A percentile compares a stretch with the other conserved stretches of the same genome.
These are phyloP conservation scores for Paragyromitra xinjiangensis DNA, from an alignment of 495 filamentous ascomycete species.

Conservation along the genomic window DNA sequence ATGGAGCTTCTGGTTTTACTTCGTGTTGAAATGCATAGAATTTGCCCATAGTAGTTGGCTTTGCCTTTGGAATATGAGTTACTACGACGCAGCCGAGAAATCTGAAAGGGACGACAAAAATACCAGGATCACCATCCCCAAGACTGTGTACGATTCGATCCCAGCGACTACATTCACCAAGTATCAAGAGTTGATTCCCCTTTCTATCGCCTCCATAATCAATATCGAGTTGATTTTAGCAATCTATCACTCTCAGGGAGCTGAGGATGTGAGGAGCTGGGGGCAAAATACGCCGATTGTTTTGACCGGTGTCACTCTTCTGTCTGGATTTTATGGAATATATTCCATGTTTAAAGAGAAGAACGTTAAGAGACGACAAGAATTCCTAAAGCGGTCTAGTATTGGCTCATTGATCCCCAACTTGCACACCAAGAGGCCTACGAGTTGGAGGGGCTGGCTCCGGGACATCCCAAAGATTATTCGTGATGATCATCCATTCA, in stretches of 20 bases:
- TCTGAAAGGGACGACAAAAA: not conserved
- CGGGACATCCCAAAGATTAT: not conserved
- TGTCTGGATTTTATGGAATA: not conserved
- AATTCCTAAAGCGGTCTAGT: not conserved
- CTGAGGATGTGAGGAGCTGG: not conserved
- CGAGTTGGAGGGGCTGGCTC: not conserved
- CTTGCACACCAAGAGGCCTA: not conserved
- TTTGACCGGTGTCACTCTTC: not conserved
- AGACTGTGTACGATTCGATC: slow-evolving; percentile 19
- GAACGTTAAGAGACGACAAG: not conserved
- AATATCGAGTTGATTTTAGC: slow-evolving; percentile 12
- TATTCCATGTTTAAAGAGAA: slow-evolving; percentile 5
- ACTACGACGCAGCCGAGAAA: slow-evolving; percentile 20
- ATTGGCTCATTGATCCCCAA: not conserved
- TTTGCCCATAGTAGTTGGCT: slow-evolving; percentile 4
- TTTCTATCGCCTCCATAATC: not conserved
- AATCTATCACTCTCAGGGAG: not conserved
- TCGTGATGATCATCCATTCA: not conserved
- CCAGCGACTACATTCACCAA: slow-evolving; percentile 30
- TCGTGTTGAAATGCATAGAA: not conserved
- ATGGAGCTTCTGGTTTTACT: slow-evolving; percentile 8
- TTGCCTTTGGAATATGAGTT: slow-evolving; percentile 3
- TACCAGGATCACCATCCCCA: not conserved
- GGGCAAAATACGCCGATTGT: slow-evolving; percentile 16
- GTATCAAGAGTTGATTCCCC: not conserved